A percentile compares a stretch with the other conserved stretches of the same genome.
Evolutionary conservation across 1,284 basidiomycete genomes (phyloP).

Genomic region (Tylopilus orsonianus): DNA sequence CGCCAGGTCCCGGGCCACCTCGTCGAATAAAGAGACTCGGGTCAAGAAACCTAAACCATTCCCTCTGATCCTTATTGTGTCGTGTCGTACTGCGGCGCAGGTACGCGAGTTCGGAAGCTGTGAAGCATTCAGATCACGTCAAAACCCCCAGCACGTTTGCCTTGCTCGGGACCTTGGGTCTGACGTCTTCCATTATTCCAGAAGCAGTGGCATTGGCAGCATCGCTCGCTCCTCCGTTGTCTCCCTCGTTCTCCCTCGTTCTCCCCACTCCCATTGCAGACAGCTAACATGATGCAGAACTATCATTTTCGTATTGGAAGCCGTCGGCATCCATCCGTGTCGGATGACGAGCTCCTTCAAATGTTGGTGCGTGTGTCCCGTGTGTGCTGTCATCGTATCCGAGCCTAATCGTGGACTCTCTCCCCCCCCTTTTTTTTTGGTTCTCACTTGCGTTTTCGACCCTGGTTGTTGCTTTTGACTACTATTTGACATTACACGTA

Average conservation of each 20-base stretch:
- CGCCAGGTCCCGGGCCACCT: too few species aligned
- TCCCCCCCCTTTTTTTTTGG: background rate
- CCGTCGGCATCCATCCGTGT: conserved; percentile 11
- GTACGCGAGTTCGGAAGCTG: background rate
- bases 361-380: conserved; percentile 10
- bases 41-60: background rate
- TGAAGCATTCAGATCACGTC: background rate
- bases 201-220: background rate
- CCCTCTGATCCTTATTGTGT: background rate
- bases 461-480: background rate
- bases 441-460: background rate
- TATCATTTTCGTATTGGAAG: conserved; percentile 1
- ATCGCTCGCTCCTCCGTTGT: too few species aligned
- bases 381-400: background rate
- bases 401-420: background rate
- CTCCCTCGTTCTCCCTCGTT: background rate
- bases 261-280: background rate
- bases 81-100: background rate
- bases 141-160: background rate
- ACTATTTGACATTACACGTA: background rate
- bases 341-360: conserved; percentile 14
- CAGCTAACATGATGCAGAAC: conserved; percentile 13
- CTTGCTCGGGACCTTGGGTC: background rate
- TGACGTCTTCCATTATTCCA: background rate
- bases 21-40: background rate